Evolutionary conservation across 225 moss, liverwort and hornwort genomes (phyloP).

Genomic region (Pseudisothecium myosuroides): DNA sequence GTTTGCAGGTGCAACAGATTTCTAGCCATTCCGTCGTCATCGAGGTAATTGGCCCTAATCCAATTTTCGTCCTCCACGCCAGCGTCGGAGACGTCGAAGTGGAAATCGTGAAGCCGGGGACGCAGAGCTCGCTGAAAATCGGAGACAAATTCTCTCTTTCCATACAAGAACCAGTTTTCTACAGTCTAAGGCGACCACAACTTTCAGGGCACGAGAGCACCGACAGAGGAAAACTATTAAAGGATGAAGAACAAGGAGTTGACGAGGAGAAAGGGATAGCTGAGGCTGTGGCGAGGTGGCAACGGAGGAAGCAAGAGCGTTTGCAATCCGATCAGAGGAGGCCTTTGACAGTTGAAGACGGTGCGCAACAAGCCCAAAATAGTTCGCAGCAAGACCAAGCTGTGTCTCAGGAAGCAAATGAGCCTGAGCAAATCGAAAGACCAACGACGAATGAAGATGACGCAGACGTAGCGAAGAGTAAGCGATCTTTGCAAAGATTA

Average conservation of each 20-base stretch:
- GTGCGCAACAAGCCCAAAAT: neutral
- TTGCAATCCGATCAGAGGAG: neutral
- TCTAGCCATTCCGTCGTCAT: neutral
- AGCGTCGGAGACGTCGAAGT: neutral
- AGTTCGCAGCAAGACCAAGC: neutral
- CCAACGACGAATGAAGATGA: neutral
- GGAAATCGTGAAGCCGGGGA: constrained; percentile 12
- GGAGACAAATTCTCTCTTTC: constrained; percentile 36
- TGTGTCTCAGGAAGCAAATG: neutral
- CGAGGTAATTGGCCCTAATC: constrained; percentile 26
- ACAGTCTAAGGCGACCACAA: neutral
- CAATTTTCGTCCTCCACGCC: constrained; percentile 13
- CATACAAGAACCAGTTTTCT: constrained; percentile 22
- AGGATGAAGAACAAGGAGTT: neutral
- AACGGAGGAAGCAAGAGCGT: constrained; percentile 29
- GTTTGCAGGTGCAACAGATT: neutral
- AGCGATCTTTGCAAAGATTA: neutral
- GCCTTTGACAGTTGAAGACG: neutral
- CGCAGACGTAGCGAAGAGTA: constrained; percentile 5
- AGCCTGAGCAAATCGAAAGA: neutral
- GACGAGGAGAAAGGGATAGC: constrained; percentile 31
- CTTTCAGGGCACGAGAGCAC: neutral
- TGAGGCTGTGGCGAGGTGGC: constrained; percentile 47
- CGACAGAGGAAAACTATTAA: neutral
- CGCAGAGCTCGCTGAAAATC: neutral